Evolutionary conservation across 306 rosid genomes (phyloP).

Genomic region (Comarum palustre): DNA sequence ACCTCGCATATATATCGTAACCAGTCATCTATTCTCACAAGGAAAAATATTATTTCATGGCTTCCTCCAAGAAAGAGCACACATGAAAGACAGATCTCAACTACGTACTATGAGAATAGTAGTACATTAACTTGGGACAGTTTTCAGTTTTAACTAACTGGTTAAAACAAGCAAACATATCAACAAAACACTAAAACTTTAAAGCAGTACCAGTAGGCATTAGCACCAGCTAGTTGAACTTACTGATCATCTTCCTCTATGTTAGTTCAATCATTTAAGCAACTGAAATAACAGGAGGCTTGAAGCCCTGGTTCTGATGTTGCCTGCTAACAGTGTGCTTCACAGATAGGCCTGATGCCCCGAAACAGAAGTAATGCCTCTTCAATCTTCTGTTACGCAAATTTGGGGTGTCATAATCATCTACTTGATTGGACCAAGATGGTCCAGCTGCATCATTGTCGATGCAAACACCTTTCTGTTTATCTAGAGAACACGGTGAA

Average conservation of each 20-base stretch:
- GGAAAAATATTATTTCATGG: not conserved
- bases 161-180: conserved; percentile 7
- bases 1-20: too few species aligned
- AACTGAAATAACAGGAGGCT: conserved; percentile 54
- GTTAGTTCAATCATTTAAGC: conserved; percentile 34
- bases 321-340: conserved; percentile 51
- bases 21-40: not conserved
- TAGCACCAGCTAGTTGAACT: conserved; percentile 9
- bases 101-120: not conserved
- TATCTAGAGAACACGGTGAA: conserved; percentile 67
- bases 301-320: conserved; percentile 42
- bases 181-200: not conserved
- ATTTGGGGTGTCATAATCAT: conserved; percentile 38
- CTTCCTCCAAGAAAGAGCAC: not conserved
- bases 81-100: not conserved
- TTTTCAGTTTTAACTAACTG: not conserved
- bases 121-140: not conserved
- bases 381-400: conserved; percentile 41
- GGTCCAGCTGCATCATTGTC: conserved; percentile 66
- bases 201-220: not conserved
- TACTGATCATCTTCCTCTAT: not conserved
- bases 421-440: conserved; percentile 51
- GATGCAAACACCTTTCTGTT: conserved; percentile 59
- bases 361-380: conserved; percentile 86
- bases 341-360: conserved; percentile 53